phyloP scores from a whole-genome alignment of 2,329 filamentous ascomycete species.

The Penicillium sp. region DNA sequence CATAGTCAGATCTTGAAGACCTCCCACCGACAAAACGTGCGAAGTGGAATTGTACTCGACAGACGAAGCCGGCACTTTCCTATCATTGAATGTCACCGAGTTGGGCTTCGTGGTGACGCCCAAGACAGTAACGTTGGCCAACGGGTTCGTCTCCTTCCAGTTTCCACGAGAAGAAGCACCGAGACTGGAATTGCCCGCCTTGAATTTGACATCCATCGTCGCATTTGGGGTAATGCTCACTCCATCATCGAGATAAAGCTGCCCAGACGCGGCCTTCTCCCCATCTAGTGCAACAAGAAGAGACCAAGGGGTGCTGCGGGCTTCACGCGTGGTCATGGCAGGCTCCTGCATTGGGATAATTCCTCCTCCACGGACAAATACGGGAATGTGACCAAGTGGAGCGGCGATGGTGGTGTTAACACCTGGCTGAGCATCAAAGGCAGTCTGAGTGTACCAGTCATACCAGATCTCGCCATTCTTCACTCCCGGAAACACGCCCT shows the following conservation, averaged over 20 bases:
- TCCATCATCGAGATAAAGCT: slow-evolving; percentile 69
- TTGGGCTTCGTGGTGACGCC: slow-evolving; percentile 46
- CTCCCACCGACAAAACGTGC: slow-evolving; percentile 48
- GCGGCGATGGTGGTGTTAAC: slow-evolving; percentile 57
- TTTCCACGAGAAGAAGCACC: slow-evolving; percentile 47
- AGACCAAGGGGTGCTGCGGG: slow-evolving; percentile 60
- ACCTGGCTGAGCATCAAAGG: slow-evolving; percentile 48
- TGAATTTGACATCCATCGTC: slow-evolving; percentile 49
- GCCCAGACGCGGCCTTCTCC: slow-evolving; percentile 53
- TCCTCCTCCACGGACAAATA: slow-evolving; percentile 63
- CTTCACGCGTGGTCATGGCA: slow-evolving; percentile 59
- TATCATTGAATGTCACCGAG: slow-evolving; percentile 50
- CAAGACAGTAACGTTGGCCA: slow-evolving; percentile 59
- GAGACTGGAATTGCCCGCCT: slow-evolving; percentile 37
- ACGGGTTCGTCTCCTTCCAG: slow-evolving; percentile 52
- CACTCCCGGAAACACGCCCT: slow-evolving; percentile 64
- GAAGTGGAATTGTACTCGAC: slow-evolving; percentile 48
- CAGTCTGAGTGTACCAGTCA: slow-evolving; percentile 68
- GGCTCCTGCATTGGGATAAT: slow-evolving; percentile 64
- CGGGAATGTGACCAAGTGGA: slow-evolving; percentile 63
- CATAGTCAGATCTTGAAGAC: slow-evolving; percentile 46
- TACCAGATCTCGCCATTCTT: slow-evolving; percentile 61
- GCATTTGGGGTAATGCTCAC: slow-evolving; percentile 56
- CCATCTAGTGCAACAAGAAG: slow-evolving; percentile 57
- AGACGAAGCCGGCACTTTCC: slow-evolving; percentile 36